Percentiles rank a stretch among this genome's conserved stretches.
These are phyloP conservation scores for Ceratobasidium sp. DNA, from an alignment of 1,284 basidiomycete genomes.

Conservation along the genomic window DNA sequence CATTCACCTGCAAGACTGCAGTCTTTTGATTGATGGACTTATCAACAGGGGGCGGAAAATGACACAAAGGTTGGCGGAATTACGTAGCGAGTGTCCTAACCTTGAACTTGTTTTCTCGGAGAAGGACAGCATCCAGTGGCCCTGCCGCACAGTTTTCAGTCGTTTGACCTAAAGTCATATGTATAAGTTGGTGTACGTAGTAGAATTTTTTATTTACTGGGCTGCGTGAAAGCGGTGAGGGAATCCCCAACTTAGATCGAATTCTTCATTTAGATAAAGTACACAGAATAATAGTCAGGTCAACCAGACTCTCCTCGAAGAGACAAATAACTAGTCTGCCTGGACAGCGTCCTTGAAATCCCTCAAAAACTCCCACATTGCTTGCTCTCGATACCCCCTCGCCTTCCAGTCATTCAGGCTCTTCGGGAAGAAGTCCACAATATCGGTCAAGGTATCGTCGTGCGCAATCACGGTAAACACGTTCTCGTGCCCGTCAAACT, in stretches of 20 bases:
- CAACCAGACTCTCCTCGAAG: no score
- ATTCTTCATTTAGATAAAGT: no score
- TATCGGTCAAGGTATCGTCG: conserved; percentile 20
- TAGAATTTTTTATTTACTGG: no score
- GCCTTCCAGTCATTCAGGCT: conserved; percentile 25
- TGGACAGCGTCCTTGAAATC: conserved; percentile 21
- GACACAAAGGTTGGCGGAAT: background rate
- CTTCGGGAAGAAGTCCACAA: conserved; percentile 33
- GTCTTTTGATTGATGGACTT: no score
- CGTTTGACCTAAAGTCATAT: no score
- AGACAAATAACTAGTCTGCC: background rate
- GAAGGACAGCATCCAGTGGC: no score
- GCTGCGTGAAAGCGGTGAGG: no score
- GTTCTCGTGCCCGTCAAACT: conserved; percentile 21
- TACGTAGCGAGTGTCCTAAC: background rate
- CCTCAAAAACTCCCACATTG: conserved; percentile 29
- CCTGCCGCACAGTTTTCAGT: no score
- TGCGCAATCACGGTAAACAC: conserved; percentile 36
- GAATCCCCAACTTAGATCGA: no score
- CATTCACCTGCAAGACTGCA: conserved; percentile 4
- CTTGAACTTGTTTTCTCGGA: background rate
- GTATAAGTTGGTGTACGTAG: no score
- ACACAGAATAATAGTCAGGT: no score
- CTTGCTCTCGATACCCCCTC: conserved; percentile 13
- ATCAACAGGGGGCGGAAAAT: no score